Conservation (phyloP, 257 asterid genomes). For the Misopates orontium region DNA sequence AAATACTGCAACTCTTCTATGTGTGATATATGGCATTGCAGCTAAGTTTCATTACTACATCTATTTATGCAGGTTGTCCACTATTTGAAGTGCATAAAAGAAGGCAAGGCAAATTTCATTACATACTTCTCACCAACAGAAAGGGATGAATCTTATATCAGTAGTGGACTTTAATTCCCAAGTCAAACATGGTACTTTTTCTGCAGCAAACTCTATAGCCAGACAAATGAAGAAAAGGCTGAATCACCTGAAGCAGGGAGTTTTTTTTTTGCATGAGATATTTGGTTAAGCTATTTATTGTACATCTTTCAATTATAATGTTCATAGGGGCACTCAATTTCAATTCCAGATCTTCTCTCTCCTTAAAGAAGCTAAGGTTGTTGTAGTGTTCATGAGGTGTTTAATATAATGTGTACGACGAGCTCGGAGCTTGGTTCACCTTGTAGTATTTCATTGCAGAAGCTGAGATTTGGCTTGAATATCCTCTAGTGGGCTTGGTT, state of each 20-base stretch:
- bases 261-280: neutral
- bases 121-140: conserved; percentile 26
- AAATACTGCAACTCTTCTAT: too few relatives aligned
- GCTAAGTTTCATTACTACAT: neutral
- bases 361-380: too few relatives aligned
- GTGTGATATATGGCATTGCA: too few relatives aligned
- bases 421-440: too few relatives aligned
- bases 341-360: too few relatives aligned
- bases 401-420: too few relatives aligned
- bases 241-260: neutral
- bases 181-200: neutral
- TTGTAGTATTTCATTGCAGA: too few relatives aligned
- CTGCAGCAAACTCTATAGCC: too few relatives aligned
- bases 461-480: too few relatives aligned
- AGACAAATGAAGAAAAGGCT: neutral
- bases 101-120: conserved; percentile 30
- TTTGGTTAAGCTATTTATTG: neutral
- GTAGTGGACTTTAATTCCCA: neutral
- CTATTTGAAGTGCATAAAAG: conserved; percentile 35
- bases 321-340: conserved; percentile 1
- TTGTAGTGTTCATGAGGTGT: too few relatives aligned
- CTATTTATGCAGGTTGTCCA: conserved; percentile 37
- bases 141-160: neutral
- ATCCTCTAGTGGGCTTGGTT: too few relatives aligned
- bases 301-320: conserved; percentile 1